Evolutionary conservation across 2,329 filamentous ascomycete genomes (phyloP).

Genomic region (Penicillium janthinellum): DNA sequence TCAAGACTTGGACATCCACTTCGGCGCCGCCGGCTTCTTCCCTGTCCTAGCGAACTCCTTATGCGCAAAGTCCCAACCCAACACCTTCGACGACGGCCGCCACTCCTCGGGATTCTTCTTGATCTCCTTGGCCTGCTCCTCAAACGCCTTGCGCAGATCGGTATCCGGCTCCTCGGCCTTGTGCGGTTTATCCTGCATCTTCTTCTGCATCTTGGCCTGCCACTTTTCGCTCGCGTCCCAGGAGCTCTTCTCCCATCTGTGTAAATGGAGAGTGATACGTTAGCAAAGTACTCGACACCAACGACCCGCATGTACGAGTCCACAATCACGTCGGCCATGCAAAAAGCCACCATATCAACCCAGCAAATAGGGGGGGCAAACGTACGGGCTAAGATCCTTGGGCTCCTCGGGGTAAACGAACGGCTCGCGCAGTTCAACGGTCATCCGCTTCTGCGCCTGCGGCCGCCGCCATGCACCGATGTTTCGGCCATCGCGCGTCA

Average conservation of each 20-base stretch:
- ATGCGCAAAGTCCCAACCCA: conserved; percentile 42
- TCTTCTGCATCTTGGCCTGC: conserved; percentile 42
- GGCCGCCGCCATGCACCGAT: conserved; percentile 69
- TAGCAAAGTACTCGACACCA: neutral
- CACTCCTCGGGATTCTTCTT: conserved; percentile 64
- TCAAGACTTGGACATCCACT: conserved; percentile 15
- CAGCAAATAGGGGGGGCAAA: conserved; percentile 20
- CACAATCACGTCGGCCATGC: neutral
- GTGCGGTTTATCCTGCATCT: conserved; percentile 40
- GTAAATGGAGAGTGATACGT: neutral
- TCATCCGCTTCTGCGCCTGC: conserved; percentile 85
- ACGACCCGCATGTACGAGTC: neutral
- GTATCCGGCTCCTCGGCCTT: conserved; percentile 28
- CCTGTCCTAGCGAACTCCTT: conserved; percentile 21
- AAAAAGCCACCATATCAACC: too few relatives aligned
- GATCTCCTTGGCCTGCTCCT: conserved; percentile 64
- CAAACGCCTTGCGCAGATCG: conserved; percentile 48
- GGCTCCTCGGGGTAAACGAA: conserved; percentile 84
- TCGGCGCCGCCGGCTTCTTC: neutral
- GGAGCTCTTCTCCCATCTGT: conserved; percentile 64
- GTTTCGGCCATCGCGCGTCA: conserved; percentile 36
- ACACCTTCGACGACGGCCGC: conserved; percentile 53
- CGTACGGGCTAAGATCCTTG: conserved; percentile 60
- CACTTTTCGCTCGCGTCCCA: conserved; percentile 54
- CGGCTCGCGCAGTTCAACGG: conserved; percentile 80